A percentile compares a stretch with the other conserved stretches of the same genome.
Evolutionary conservation across 177 flowering plant genomes (phyloP).

Genomic region (Telopea speciosissima): DNA sequence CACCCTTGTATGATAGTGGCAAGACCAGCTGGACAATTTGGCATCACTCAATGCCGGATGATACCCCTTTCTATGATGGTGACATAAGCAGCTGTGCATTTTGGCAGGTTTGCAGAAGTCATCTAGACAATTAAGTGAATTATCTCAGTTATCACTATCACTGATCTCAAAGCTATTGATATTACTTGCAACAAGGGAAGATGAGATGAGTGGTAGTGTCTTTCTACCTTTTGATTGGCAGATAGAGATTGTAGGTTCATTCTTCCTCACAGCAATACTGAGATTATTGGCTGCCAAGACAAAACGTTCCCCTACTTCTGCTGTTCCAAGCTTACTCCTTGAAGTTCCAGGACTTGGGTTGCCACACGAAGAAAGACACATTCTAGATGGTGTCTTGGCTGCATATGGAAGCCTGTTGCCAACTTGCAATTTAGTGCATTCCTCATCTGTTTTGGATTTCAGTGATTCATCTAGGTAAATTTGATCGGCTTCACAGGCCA

Average conservation of each 20-base stretch:
- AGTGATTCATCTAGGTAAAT: conserved; percentile 1
- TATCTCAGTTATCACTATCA: conserved; percentile 16
- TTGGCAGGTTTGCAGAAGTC: background rate
- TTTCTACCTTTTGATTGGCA: conserved; percentile 16
- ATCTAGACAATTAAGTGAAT: background rate
- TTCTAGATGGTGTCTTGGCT: conserved; percentile 16
- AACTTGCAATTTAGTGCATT: conserved; percentile 2
- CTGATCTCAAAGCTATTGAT: conserved; percentile 19
- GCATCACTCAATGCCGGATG: background rate
- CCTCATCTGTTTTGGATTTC: conserved; percentile 9
- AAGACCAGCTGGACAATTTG: no score
- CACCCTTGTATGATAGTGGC: no score
- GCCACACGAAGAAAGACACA: background rate
- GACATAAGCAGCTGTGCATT: background rate
- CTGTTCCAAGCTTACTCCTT: conserved; percentile 13
- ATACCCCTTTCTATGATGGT: background rate
- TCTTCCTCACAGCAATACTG: conserved; percentile 23
- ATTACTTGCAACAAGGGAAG: conserved; percentile 13
- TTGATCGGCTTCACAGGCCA: background rate
- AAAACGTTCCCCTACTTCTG: conserved; percentile 43
- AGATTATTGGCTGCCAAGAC: conserved; percentile 36
- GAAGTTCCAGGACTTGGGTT: conserved; percentile 9
- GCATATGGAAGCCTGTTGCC: conserved; percentile 5
- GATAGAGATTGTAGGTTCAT: conserved; percentile 10
- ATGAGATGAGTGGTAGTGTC: background rate